These are phyloP conservation scores for Akanthomyces uredinophilus DNA, from an alignment of 2,329 filamentous ascomycete species.

Conservation along the genomic window DNA sequence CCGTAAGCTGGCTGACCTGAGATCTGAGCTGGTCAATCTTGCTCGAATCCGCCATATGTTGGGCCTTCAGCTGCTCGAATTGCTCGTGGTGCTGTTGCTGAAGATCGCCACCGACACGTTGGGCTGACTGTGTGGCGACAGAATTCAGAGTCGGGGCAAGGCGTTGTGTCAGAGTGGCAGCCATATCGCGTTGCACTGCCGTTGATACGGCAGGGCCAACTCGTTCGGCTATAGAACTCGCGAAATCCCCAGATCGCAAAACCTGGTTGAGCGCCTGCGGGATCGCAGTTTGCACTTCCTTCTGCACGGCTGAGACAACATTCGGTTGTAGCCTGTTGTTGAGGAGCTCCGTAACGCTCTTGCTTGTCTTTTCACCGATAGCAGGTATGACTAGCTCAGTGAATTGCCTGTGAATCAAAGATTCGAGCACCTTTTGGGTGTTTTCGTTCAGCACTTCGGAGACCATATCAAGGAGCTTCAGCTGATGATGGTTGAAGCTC, in stretches of 20 bases:
- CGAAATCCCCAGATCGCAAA: conserved; percentile 67
- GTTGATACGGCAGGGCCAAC: conserved; percentile 61
- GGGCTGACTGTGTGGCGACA: conserved; percentile 59
- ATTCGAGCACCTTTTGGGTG: conserved; percentile 66
- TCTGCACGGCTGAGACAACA: conserved; percentile 61
- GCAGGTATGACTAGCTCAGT: conserved; percentile 70
- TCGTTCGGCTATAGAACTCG: conserved; percentile 64
- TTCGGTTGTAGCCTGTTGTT: conserved; percentile 61
- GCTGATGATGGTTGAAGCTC: conserved; percentile 48
- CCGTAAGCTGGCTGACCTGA: conserved; percentile 60
- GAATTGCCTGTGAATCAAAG: conserved; percentile 72
- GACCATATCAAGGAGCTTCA: conserved; percentile 52
- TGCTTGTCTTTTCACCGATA: conserved; percentile 61
- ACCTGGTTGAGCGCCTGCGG: conserved; percentile 52
- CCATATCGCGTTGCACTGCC: conserved; percentile 65
- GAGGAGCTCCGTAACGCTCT: conserved; percentile 67
- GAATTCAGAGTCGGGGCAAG: conserved; percentile 63
- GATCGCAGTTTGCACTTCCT: conserved; percentile 66
- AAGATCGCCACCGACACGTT: conserved; percentile 63
- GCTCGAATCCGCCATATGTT: conserved; percentile 44
- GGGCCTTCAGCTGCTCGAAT: conserved; percentile 46
- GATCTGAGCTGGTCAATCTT: conserved; percentile 71
- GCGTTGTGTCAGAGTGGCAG: conserved; percentile 53
- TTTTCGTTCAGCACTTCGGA: conserved; percentile 58
- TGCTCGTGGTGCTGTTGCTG: conserved; percentile 55